Conservation (phyloP, 2,329 filamentous ascomycete genomes). For the Cordyceps cateniannulata region DNA sequence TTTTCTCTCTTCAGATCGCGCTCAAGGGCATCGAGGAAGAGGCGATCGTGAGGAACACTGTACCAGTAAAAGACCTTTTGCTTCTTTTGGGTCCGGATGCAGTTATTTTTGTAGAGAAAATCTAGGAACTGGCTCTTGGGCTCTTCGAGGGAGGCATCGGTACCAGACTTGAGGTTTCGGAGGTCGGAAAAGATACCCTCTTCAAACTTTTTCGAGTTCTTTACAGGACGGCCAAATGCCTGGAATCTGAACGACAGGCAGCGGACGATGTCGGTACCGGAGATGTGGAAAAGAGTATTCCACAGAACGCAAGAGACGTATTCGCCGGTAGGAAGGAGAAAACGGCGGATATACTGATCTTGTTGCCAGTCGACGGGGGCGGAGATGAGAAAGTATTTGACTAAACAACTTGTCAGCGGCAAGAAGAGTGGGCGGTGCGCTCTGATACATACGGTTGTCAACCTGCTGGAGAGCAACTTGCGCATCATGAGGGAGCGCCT, state of each 20-base stretch:
- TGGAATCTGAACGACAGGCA: slow-evolving; percentile 98
- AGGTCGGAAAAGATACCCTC: slow-evolving; percentile 99
- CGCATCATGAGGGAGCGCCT: slow-evolving; percentile 90
- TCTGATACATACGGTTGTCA: slow-evolving; percentile 70
- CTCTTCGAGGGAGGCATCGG: slow-evolving; percentile 95
- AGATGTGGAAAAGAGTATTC: slow-evolving; percentile 99
- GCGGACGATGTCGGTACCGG: slow-evolving; percentile 96
- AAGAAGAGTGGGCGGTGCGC: not conserved
- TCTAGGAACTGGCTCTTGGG: slow-evolving; percentile 98
- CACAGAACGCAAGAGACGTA: slow-evolving; percentile 98
- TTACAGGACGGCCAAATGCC: slow-evolving; percentile 94
- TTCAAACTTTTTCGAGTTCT: slow-evolving; percentile 99
- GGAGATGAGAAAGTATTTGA: slow-evolving; percentile 99
- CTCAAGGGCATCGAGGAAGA: slow-evolving; percentile 96
- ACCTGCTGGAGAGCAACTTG: slow-evolving; percentile 97
- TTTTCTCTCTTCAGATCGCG: slow-evolving; percentile 98
- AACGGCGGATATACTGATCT: slow-evolving; percentile 94
- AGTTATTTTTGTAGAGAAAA: slow-evolving; percentile 99
- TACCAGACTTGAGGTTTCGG: slow-evolving; percentile 95
- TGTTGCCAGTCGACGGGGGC: slow-evolving; percentile 96
- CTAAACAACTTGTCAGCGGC: slow-evolving; percentile 37
- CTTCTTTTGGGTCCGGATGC: slow-evolving; percentile 99
- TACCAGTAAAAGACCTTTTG: slow-evolving; percentile 99
- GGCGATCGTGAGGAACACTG: slow-evolving; percentile 92
- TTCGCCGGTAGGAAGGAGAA: slow-evolving; percentile 92